Evolutionary conservation across 2,329 filamentous ascomycete species (phyloP).

Genomic region (Trichoderma semiorbis): DNA sequence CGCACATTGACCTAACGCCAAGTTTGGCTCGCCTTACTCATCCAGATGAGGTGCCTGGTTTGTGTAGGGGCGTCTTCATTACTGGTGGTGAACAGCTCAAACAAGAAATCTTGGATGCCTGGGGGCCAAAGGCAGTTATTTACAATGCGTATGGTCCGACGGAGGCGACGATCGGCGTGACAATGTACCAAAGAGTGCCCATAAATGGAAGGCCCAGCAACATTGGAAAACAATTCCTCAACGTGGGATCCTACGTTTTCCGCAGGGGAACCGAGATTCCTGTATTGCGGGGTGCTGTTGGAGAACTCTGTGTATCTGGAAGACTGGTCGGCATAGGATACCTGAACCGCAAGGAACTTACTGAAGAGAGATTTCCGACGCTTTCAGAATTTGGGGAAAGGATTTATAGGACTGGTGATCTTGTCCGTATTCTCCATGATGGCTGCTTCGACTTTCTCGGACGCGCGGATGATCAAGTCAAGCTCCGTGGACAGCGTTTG

Average conservation of each 20-base stretch:
- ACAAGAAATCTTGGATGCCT: slow-evolving; percentile 82
- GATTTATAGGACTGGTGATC: slow-evolving; percentile 84
- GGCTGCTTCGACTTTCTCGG: slow-evolving; percentile 84
- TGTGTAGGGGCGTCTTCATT: slow-evolving; percentile 84
- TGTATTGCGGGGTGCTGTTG: slow-evolving; percentile 73
- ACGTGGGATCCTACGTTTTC: slow-evolving; percentile 81
- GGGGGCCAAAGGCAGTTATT: slow-evolving; percentile 76
- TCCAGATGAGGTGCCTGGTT: slow-evolving; percentile 74
- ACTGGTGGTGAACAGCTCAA: slow-evolving; percentile 86
- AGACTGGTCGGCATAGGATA: slow-evolving; percentile 88
- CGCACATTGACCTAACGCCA: slow-evolving; percentile 88
- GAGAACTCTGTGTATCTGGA: slow-evolving; percentile 85
- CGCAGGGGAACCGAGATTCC: slow-evolving; percentile 64
- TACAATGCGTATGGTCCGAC: slow-evolving; percentile 94
- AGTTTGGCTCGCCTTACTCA: slow-evolving; percentile 76
- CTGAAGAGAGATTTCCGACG: slow-evolving; percentile 68
- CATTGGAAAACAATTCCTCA: slow-evolving; percentile 81
- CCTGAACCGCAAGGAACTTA: slow-evolving; percentile 75
- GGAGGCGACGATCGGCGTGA: slow-evolving; percentile 88
- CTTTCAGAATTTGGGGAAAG: slow-evolving; percentile 55
- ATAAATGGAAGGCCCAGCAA: slow-evolving; percentile 77
- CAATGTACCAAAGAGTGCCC: slow-evolving; percentile 81
- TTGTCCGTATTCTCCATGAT: slow-evolving; percentile 77
- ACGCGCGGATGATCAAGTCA: slow-evolving; percentile 86
- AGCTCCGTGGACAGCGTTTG: slow-evolving; percentile 81